Evolutionary conservation across 129 eudicot genomes (phyloP).

Genomic region (Ambrosia artemisiifolia): DNA sequence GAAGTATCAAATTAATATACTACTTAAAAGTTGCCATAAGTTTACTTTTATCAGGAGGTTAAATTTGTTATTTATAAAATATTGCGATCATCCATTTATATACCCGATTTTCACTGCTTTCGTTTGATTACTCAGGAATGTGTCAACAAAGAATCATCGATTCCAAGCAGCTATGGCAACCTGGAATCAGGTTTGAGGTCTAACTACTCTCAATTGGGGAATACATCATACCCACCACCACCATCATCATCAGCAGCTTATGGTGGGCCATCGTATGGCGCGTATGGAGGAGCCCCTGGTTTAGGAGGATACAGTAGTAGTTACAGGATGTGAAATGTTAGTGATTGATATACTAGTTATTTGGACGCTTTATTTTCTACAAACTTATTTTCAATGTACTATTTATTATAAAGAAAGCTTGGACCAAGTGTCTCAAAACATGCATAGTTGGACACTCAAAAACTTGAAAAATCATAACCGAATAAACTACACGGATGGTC

Average conservation of each 20-base stretch:
- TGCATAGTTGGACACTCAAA: neutral
- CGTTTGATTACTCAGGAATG: conserved; percentile 34
- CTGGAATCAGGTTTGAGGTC: conserved; percentile 61
- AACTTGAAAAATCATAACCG: neutral
- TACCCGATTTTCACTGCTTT: neutral
- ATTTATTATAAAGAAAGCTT: conserved; percentile 12
- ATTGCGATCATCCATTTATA: neutral
- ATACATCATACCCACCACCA: conserved; percentile 43
- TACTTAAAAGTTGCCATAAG: neutral
- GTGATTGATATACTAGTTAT: conserved; percentile 7
- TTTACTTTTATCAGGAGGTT: neutral
- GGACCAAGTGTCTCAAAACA: neutral
- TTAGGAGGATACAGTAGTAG: conserved; percentile 73
- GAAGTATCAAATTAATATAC: neutral
- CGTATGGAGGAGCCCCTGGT: conserved; percentile 64
- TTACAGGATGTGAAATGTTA: conserved; percentile 51
- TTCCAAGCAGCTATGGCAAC: conserved; percentile 40
- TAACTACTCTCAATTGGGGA: conserved; percentile 54
- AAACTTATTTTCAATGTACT: conserved; percentile 13
- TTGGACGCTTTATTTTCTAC: conserved; percentile 15
- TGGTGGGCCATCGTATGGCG: conserved; percentile 36
- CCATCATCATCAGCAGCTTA: conserved; percentile 31
- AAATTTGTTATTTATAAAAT: neutral
- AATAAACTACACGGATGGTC: no score
- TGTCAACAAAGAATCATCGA: conserved; percentile 39